phyloP scores from a whole-genome alignment of 2,329 filamentous ascomycete genomes.

The Diaporthe caulivora region DNA sequence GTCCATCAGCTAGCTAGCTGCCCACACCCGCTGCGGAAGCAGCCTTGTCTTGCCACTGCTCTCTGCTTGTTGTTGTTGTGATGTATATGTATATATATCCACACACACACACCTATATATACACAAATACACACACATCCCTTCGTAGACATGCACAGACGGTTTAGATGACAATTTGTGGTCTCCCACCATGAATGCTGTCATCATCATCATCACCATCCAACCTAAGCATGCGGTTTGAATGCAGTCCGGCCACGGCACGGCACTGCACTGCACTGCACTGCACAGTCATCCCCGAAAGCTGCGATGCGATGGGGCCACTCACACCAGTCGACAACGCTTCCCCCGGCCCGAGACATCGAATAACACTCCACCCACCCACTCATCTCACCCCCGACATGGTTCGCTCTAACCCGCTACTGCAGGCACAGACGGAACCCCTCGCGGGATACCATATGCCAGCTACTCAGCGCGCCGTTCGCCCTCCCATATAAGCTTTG shows the following conservation, averaged over 20 bases:
- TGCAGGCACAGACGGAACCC: slow-evolving; percentile 25
- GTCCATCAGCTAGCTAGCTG: background rate
- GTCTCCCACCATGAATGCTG: no score
- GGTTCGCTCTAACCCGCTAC: slow-evolving; percentile 1
- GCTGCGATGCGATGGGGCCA: background rate
- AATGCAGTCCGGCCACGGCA: background rate
- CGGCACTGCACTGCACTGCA: no score
- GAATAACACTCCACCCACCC: slow-evolving; percentile 22
- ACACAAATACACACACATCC: background rate
- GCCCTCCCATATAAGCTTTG: background rate
- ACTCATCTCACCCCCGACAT: background rate
- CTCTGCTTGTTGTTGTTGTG: background rate
- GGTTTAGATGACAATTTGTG: background rate
- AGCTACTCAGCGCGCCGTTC: background rate
- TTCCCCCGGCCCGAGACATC: background rate
- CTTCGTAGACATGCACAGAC: background rate
- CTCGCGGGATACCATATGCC: background rate
- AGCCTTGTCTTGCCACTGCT: background rate
- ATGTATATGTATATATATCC: background rate
- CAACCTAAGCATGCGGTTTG: background rate
- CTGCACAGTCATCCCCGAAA: no score
- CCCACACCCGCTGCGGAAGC: background rate
- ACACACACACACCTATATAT: background rate
- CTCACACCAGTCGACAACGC: background rate
- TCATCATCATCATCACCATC: background rate